Percentiles rank a stretch among this genome's conserved stretches.
These are phyloP conservation scores for Colletotrichum karsti DNA, from an alignment of 2,329 filamentous ascomycete genomes.

Conservation along the genomic window DNA sequence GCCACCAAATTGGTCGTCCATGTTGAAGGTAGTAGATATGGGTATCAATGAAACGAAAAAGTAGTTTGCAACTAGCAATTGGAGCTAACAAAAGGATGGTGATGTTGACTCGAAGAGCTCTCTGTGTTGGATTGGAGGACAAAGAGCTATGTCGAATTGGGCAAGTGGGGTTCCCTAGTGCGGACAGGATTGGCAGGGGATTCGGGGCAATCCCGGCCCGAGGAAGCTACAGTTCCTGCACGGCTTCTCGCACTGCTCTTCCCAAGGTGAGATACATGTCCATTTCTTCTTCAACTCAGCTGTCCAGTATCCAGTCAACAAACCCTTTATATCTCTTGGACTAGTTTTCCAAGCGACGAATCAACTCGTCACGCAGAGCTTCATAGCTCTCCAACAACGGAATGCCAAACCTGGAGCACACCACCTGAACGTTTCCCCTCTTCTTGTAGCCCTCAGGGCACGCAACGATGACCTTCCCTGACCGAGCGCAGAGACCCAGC, in stretches of 20 bases:
- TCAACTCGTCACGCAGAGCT: constrained; percentile 47
- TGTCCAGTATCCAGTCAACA: no score
- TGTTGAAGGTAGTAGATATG: constrained; percentile 34
- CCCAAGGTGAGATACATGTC: no score
- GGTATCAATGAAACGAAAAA: neutral
- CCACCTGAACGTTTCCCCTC: constrained; percentile 67
- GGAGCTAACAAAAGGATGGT: constrained; percentile 9
- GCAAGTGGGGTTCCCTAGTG: constrained; percentile 7
- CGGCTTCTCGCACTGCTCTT: neutral
- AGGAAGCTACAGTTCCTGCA: neutral
- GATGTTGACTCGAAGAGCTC: constrained; percentile 11
- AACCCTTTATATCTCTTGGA: no score
- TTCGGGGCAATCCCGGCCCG: constrained; percentile 9
- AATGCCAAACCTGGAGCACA: constrained; percentile 59
- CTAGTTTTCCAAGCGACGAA: constrained; percentile 35
- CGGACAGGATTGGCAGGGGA: neutral
- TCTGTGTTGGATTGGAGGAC: neutral
- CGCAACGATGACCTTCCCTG: constrained; percentile 59
- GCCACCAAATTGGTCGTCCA: constrained; percentile 70
- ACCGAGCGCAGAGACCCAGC: constrained; percentile 60
- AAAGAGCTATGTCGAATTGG: constrained; percentile 16
- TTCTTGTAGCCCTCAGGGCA: constrained; percentile 62
- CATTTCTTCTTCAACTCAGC: no score
- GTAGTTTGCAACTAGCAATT: neutral
- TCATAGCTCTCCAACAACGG: constrained; percentile 51